phyloP scores from a whole-genome alignment of 192 early-diverging fungal species.

The Rhizophagus sp. region DNA sequence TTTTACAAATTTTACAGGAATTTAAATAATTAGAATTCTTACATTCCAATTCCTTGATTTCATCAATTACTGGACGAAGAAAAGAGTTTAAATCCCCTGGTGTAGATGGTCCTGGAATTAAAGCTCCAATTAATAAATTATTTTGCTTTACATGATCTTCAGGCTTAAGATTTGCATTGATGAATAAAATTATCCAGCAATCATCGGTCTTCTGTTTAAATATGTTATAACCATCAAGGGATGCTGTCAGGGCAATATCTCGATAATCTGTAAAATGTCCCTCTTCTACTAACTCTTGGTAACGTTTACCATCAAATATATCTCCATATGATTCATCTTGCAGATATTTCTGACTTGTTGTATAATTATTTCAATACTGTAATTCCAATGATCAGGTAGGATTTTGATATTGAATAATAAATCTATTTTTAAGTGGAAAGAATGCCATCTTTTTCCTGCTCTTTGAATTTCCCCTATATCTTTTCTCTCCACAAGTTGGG shows the following conservation, averaged over 20 bases:
- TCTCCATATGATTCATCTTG: neutral
- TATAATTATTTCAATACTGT: constrained; percentile 1
- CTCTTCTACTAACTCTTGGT: neutral
- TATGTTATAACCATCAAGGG: neutral
- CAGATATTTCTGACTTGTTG: neutral
- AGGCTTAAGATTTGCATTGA: neutral
- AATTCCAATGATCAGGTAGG: neutral
- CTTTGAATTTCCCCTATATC: neutral
- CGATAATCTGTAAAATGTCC: neutral
- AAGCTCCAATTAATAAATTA: neutral
- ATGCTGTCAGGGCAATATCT: neutral
- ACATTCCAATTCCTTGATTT: constrained; percentile 9
- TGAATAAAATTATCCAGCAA: neutral
- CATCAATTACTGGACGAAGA: neutral
- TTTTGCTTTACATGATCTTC: neutral
- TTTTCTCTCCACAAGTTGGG: neutral
- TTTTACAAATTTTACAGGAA: neutral
- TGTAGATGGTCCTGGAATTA: neutral
- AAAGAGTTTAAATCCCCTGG: neutral
- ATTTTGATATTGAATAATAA: constrained; percentile 8
- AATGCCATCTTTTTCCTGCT: neutral
- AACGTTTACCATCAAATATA: constrained; percentile 1
- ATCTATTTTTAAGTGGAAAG: neutral
- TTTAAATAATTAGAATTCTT: neutral
- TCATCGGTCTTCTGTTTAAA: neutral